These are phyloP conservation scores for Penicillium sp. DNA, from an alignment of 2,329 filamentous ascomycete species.

Conservation along the genomic window DNA sequence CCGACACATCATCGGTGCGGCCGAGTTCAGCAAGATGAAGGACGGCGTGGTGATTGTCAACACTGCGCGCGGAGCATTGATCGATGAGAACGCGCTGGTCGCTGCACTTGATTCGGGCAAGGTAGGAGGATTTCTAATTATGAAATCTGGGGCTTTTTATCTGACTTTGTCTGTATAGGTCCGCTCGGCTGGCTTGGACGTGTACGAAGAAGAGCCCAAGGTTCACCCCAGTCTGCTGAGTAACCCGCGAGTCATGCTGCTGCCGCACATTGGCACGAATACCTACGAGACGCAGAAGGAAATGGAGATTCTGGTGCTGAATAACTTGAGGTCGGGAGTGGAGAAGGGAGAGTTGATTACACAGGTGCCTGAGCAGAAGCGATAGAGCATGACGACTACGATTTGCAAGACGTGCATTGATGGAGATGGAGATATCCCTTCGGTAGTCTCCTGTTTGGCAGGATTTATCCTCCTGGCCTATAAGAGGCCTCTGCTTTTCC, in stretches of 20 bases:
- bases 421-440: no score
- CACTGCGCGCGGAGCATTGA: constrained; percentile 48
- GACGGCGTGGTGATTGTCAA: constrained; percentile 49
- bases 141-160: not conserved
- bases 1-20: constrained; percentile 49
- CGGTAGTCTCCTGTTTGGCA: no score
- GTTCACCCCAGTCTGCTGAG: constrained; percentile 51
- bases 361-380: constrained; percentile 62
- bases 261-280: constrained; percentile 63
- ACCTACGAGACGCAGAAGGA: constrained; percentile 63
- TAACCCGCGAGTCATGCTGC: constrained; percentile 52
- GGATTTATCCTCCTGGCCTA: no score
- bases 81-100: constrained; percentile 52
- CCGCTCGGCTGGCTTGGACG: constrained; percentile 48
- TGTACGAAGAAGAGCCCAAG: constrained; percentile 51
- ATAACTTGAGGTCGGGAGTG: constrained; percentile 60
- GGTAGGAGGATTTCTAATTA: constrained; percentile 27
- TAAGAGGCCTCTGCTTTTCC: no score
- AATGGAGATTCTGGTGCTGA: constrained; percentile 62
- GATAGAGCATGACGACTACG: constrained; percentile 8
- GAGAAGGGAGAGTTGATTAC: constrained; percentile 61
- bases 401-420: not conserved
- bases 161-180: constrained; percentile 30
- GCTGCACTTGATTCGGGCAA: constrained; percentile 48
- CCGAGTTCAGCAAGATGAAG: constrained; percentile 50